Evolutionary conservation across 768 basidiomycete species (phyloP).

Genomic region (Kwoniella newhampshirensis): DNA sequence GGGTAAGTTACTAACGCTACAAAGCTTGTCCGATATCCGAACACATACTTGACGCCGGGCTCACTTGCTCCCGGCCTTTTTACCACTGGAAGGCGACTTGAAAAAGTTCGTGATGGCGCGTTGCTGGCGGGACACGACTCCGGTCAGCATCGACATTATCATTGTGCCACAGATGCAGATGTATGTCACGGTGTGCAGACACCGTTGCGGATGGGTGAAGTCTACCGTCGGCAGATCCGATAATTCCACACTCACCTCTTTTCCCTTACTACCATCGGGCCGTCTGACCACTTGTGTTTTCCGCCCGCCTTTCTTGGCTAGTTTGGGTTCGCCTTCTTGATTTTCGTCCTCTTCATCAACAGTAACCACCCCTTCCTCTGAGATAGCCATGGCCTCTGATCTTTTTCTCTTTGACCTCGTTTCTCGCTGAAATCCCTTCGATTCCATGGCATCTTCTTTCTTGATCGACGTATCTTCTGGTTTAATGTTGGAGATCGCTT

Average conservation of each 20-base stretch:
- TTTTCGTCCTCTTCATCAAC: conserved; percentile 3
- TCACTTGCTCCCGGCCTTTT: conserved; percentile 6
- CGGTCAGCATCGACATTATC: no score
- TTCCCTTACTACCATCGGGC: conserved; percentile 18
- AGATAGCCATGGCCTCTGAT: not conserved
- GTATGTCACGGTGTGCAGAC: no score
- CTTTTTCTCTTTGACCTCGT: conserved; percentile 2
- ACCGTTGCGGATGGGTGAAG: no score
- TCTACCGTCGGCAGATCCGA: no score
- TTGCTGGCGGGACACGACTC: conserved; percentile 26
- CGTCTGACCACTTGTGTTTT: conserved; percentile 38
- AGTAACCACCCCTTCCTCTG: not conserved
- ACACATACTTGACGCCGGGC: no score
- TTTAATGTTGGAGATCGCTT: conserved; percentile 4
- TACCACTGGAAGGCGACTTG: conserved; percentile 21
- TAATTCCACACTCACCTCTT: conserved; percentile 21
- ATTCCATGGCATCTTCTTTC: not conserved
- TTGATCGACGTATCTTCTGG: no score
- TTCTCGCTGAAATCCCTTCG: not conserved
- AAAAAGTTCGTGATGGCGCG: conserved; percentile 45
- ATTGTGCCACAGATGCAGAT: no score
- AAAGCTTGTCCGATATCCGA: no score
- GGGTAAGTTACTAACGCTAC: not conserved
- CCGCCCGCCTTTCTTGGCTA: conserved; percentile 30
- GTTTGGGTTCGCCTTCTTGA: not conserved